Evolutionary conservation across 495 filamentous ascomycete genomes (phyloP).

Genomic region (Bathelium albidoporum): DNA sequence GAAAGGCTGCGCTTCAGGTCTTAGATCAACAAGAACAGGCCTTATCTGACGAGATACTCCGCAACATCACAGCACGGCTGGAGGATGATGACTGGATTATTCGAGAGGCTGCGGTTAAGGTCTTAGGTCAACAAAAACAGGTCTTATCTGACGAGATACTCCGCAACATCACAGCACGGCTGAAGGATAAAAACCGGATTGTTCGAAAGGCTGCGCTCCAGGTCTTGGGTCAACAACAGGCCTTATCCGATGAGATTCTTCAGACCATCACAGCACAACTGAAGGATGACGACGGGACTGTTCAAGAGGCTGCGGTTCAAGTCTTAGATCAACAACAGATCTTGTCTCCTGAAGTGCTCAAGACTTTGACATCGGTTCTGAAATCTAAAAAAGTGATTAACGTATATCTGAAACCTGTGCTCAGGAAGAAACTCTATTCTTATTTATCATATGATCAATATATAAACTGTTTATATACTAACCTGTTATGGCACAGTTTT

Average conservation of each 20-base stretch:
- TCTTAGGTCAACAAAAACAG: neutral
- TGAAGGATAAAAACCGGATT: neutral
- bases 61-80: neutral
- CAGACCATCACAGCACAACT: conserved; percentile 12
- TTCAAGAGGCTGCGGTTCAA: conserved; percentile 10
- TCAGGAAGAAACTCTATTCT: neutral
- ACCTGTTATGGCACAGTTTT: neutral
- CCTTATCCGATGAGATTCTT: conserved; percentile 10
- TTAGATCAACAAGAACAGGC: neutral
- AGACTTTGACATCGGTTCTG: neutral
- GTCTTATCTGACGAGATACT: neutral
- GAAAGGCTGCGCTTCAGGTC: neutral
- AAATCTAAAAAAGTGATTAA: neutral
- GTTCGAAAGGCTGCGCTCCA: neutral
- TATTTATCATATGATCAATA: neutral
- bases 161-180: neutral
- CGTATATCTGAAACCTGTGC: neutral
- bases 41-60: neutral
- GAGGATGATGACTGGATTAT: neutral
- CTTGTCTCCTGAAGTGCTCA: neutral
- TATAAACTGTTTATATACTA: neutral
- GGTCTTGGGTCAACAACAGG: neutral
- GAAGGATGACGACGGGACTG: conserved; percentile 8
- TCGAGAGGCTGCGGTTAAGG: neutral
- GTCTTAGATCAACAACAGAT: neutral